Conservation (phyloP, 2,329 filamentous ascomycete species). For the Aspergillus niger region DNA sequence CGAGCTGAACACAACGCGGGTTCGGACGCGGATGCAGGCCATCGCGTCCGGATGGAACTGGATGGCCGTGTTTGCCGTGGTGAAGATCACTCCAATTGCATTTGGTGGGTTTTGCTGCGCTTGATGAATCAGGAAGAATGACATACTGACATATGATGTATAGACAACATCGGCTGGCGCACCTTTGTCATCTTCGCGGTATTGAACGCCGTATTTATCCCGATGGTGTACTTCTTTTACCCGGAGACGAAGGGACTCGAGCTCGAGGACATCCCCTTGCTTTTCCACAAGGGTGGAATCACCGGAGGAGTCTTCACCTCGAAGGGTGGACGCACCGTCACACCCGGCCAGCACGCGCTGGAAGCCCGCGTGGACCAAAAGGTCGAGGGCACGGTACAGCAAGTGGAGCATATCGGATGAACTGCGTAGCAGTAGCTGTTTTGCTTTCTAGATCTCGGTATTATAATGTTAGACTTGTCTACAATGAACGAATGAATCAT, state of each 20-base stretch:
- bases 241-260: constrained; percentile 66
- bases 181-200: constrained; percentile 35
- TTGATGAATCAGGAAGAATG: neutral
- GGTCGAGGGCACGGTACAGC: constrained; percentile 18
- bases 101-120: constrained; percentile 16
- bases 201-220: constrained; percentile 34
- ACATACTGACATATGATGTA: constrained; percentile 18
- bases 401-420: constrained; percentile 13
- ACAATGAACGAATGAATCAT: neutral
- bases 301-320: constrained; percentile 24
- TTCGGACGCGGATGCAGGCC: constrained; percentile 44
- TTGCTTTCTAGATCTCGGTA: neutral
- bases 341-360: constrained; percentile 24
- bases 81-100: constrained; percentile 31
- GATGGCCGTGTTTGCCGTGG: constrained; percentile 39
- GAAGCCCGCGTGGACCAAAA: constrained; percentile 19
- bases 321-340: constrained; percentile 23
- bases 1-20: constrained; percentile 46
- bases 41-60: constrained; percentile 42
- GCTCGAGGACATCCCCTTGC: constrained; percentile 59
- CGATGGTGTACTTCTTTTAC: constrained; percentile 65
- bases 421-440: neutral
- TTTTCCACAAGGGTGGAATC: constrained; percentile 20
- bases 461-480: neutral
- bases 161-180: constrained; percentile 35